Evolutionary conservation across 192 early-diverging fungal genomes (phyloP).

Genomic region (Coemansia sp.): DNA sequence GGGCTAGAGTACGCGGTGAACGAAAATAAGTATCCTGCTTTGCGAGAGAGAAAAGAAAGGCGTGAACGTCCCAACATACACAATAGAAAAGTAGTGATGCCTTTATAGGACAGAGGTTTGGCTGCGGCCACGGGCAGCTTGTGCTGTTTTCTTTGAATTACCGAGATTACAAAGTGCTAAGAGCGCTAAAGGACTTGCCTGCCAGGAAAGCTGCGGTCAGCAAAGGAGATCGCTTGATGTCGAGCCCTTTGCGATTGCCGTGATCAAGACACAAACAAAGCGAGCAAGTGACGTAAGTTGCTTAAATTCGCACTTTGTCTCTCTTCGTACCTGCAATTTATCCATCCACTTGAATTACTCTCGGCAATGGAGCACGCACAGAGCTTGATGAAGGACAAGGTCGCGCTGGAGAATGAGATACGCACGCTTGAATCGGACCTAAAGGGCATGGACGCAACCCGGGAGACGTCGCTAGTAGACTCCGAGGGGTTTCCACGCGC

Average conservation of each 20-base stretch:
- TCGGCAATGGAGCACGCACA: constrained; percentile 30
- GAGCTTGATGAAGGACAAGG: constrained; percentile 30
- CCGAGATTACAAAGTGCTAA: not conserved
- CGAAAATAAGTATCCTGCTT: not conserved
- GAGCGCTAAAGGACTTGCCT: no score
- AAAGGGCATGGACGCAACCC: constrained; percentile 44
- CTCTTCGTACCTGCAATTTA: not conserved
- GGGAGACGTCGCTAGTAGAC: constrained; percentile 59
- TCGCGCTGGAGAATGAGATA: constrained; percentile 33
- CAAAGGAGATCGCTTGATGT: not conserved
- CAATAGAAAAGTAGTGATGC: not conserved
- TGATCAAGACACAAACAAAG: not conserved
- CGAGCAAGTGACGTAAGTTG: not conserved
- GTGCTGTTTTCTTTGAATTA: not conserved
- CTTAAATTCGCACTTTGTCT: not conserved
- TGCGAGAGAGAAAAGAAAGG: not conserved
- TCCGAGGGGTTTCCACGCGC: constrained; percentile 63
- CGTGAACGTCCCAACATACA: not conserved
- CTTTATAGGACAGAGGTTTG: not conserved
- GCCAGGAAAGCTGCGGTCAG: not conserved
- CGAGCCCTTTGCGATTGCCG: not conserved
- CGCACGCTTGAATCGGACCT: constrained; percentile 27
- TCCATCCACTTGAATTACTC: not conserved
- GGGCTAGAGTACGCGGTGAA: not conserved
- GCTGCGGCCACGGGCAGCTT: not conserved